These are phyloP conservation scores for Trichophyton benhamiae DNA, from an alignment of 2,329 filamentous ascomycete species.

Conservation along the genomic window DNA sequence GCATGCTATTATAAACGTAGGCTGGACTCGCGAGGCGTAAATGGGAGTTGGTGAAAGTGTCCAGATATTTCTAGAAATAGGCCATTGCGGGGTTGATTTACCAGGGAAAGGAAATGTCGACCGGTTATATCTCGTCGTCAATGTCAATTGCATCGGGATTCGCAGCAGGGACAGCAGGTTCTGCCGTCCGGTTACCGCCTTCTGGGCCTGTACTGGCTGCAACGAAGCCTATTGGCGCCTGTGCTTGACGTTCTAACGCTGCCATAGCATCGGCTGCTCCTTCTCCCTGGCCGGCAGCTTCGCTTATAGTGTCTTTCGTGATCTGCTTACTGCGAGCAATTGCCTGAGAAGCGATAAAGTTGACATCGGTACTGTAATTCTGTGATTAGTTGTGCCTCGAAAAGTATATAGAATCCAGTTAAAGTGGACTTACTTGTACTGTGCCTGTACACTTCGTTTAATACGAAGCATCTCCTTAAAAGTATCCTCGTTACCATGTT, in stretches of 20 bases:
- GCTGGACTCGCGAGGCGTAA: not conserved
- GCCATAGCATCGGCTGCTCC: constrained; percentile 69
- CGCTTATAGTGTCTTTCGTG: constrained; percentile 26
- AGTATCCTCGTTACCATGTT: constrained; percentile 97
- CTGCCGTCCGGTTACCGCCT: constrained; percentile 41
- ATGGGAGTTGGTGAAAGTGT: not conserved
- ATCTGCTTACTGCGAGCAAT: constrained; percentile 63
- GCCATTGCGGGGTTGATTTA: not conserved
- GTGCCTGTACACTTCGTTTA: constrained; percentile 91
- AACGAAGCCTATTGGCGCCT: constrained; percentile 82
- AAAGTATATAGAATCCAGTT: not conserved
- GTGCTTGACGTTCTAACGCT: constrained; percentile 73
- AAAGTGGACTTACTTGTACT: constrained; percentile 62
- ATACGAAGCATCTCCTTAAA: constrained; percentile 99
- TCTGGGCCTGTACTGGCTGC: constrained; percentile 65
- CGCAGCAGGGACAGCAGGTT: constrained; percentile 35
- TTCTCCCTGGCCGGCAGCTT: constrained; percentile 32
- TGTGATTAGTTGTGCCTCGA: not conserved
- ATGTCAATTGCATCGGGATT: constrained; percentile 86
- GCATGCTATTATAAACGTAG: not conserved
- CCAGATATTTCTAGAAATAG: not conserved
- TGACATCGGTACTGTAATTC: constrained; percentile 66
- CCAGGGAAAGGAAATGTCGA: not conserved
- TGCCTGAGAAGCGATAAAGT: constrained; percentile 93
- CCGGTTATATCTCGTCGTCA: constrained; percentile 41